phyloP scores from a whole-genome alignment of 2,329 filamentous ascomycete genomes.

The Nemania sp. region DNA sequence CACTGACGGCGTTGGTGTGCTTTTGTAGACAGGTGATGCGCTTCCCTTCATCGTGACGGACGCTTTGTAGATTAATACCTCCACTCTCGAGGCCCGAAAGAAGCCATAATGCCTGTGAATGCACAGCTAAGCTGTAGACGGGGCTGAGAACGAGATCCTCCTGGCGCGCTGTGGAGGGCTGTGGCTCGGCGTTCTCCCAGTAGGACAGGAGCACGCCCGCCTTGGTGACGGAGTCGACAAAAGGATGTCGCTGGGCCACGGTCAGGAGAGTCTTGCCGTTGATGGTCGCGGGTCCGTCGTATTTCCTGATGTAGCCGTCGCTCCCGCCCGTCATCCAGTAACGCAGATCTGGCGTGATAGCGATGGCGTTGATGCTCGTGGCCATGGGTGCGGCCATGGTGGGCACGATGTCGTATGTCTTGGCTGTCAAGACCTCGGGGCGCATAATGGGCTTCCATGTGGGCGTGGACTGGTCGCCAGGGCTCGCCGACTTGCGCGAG shows the following conservation, averaged over 20 bases:
- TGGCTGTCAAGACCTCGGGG: constrained; percentile 81
- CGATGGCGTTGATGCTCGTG: constrained; percentile 93
- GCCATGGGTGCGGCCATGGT: constrained; percentile 97
- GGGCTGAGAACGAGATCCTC: constrained; percentile 80
- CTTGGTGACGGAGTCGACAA: constrained; percentile 97
- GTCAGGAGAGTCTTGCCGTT: constrained; percentile 95
- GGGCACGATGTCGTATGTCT: constrained; percentile 92
- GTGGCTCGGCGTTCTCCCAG: constrained; percentile 95
- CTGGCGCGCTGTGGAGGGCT: constrained; percentile 54
- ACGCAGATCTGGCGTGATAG: constrained; percentile 91
- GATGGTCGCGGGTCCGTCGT: constrained; percentile 93
- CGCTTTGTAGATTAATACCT: constrained; percentile 91
- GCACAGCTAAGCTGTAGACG: constrained; percentile 92
- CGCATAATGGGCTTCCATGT: constrained; percentile 72
- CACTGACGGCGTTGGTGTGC: constrained; percentile 92
- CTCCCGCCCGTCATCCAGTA: constrained; percentile 95
- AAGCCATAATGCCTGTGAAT: constrained; percentile 91
- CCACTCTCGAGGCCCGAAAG: constrained; percentile 91
- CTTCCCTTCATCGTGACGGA: constrained; percentile 94
- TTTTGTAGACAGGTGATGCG: constrained; percentile 83
- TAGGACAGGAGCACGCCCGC: constrained; percentile 95
- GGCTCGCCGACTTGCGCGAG: constrained; percentile 51
- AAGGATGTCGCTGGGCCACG: constrained; percentile 94
- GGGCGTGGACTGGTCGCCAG: constrained; percentile 50
- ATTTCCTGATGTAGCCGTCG: constrained; percentile 96